Evolutionary conservation across 129 eudicot species (phyloP).

Genomic region (Heracleum sosnowskyi): DNA sequence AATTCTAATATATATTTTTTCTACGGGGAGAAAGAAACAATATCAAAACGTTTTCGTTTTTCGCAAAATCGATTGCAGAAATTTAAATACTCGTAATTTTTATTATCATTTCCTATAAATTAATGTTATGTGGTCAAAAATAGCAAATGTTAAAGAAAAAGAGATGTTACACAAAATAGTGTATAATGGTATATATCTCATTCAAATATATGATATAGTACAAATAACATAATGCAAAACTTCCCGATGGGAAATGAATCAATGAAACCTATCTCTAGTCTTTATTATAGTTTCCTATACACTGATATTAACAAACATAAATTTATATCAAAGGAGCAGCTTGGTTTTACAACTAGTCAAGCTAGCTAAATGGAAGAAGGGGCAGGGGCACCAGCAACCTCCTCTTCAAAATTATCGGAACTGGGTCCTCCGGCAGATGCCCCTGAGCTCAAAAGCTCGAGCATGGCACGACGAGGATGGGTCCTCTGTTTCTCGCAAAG

Average conservation of each 20-base stretch:
- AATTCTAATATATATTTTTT: too few species aligned
- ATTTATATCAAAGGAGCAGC: slow-evolving; percentile 5
- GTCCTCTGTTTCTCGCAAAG: slow-evolving; percentile 57
- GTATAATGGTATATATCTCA: background rate
- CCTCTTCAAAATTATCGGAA: slow-evolving; percentile 9
- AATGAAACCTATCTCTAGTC: background rate
- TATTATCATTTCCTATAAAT: too few species aligned
- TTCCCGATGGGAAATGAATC: background rate
- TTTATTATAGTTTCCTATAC: background rate
- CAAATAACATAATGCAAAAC: background rate
- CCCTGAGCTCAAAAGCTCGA: slow-evolving; percentile 69
- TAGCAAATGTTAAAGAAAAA: too few species aligned
- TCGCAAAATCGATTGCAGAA: too few species aligned
- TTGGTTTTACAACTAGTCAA: background rate
- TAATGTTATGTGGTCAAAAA: too few species aligned
- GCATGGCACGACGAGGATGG: slow-evolving; percentile 79
- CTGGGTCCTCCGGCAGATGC: slow-evolving; percentile 49
- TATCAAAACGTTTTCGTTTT: too few species aligned
- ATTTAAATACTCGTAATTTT: too few species aligned
- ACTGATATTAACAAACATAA: background rate
- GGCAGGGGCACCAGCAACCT: slow-evolving; percentile 35
- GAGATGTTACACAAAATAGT: background rate
- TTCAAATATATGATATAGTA: background rate
- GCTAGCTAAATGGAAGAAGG: slow-evolving; percentile 24
- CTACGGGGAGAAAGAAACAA: too few species aligned